Conservation (phyloP, 257 asterid genomes). For the Primulina huaijiensis region DNA sequence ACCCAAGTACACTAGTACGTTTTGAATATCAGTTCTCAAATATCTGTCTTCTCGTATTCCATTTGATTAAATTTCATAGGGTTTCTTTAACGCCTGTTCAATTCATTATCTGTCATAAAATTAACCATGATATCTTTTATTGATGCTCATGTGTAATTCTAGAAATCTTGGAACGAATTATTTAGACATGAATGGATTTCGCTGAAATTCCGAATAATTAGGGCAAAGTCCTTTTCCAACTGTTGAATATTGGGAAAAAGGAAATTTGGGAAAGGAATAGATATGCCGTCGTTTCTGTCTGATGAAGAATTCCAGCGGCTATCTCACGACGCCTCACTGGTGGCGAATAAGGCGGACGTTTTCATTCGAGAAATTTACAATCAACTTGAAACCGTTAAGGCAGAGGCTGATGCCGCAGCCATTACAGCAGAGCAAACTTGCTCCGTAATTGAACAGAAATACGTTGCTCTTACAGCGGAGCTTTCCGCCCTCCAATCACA, state of each 20-base stretch:
- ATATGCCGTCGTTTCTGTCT: slow-evolving; percentile 81
- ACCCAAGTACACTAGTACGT: too few species aligned
- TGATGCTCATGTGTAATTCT: too few species aligned
- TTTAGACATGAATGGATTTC: slow-evolving; percentile 20
- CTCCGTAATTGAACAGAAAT: slow-evolving; percentile 76
- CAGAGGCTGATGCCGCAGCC: slow-evolving; percentile 83
- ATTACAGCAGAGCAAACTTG: slow-evolving; percentile 90
- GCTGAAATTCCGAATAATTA: slow-evolving; percentile 16
- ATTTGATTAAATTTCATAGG: neutral
- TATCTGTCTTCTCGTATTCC: neutral
- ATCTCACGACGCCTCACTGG: slow-evolving; percentile 50
- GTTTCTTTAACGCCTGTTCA: neutral
- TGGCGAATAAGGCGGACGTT: slow-evolving; percentile 84
- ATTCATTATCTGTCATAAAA: too few species aligned
- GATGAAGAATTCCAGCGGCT: slow-evolving; percentile 67
- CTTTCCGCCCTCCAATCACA: slow-evolving; percentile 51
- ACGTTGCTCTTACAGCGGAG: slow-evolving; percentile 64
- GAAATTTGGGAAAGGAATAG: neutral
- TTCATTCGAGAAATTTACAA: slow-evolving; percentile 58
- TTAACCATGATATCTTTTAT: too few species aligned
- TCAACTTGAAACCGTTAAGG: slow-evolving; percentile 71
- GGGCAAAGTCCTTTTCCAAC: neutral
- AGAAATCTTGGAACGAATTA: too few species aligned
- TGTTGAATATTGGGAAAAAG: slow-evolving; percentile 7
- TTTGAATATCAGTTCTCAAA: neutral